phyloP scores from a whole-genome alignment of 768 basidiomycete species.

The Albatrellus ellisii region DNA sequence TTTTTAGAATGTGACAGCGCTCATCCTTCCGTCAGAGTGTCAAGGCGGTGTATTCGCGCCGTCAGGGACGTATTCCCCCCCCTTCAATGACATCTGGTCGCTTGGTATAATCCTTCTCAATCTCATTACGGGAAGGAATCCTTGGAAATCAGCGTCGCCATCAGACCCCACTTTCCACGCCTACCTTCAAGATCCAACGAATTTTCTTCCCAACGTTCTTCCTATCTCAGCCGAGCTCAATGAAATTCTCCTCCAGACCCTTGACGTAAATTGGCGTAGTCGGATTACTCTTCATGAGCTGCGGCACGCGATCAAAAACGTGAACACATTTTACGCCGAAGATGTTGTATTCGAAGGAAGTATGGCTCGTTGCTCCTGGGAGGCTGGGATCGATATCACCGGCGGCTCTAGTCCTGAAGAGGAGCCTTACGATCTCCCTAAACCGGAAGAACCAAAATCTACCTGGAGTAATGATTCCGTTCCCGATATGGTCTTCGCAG shows the following conservation, averaged over 20 bases:
- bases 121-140: slow-evolving; percentile 87
- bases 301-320: slow-evolving; percentile 38
- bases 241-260: slow-evolving; percentile 19
- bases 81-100: slow-evolving; percentile 92
- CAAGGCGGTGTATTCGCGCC: slow-evolving; percentile 61
- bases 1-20: slow-evolving; percentile 6
- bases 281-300: slow-evolving; percentile 30
- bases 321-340: slow-evolving; percentile 59
- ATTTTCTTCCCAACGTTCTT: slow-evolving; percentile 59
- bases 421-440: slow-evolving; percentile 31
- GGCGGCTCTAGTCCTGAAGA: slow-evolving; percentile 28
- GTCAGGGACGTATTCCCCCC: slow-evolving; percentile 66
- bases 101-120: slow-evolving; percentile 94
- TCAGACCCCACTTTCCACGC: slow-evolving; percentile 85
- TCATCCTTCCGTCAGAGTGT: slow-evolving; percentile 51
- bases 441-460: slow-evolving; percentile 35
- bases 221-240: slow-evolving; percentile 26
- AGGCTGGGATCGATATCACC: slow-evolving; percentile 51
- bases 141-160: slow-evolving; percentile 81
- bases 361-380: slow-evolving; percentile 70
- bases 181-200: slow-evolving; percentile 61
- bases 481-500: slow-evolving; percentile 14
- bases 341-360: slow-evolving; percentile 70
- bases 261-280: slow-evolving; percentile 23
- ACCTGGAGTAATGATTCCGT: slow-evolving; percentile 43